Base-by-base conservation (phyloP, 2,329 filamentous ascomycete genomes). In the Trichoderma sp. region DNA sequence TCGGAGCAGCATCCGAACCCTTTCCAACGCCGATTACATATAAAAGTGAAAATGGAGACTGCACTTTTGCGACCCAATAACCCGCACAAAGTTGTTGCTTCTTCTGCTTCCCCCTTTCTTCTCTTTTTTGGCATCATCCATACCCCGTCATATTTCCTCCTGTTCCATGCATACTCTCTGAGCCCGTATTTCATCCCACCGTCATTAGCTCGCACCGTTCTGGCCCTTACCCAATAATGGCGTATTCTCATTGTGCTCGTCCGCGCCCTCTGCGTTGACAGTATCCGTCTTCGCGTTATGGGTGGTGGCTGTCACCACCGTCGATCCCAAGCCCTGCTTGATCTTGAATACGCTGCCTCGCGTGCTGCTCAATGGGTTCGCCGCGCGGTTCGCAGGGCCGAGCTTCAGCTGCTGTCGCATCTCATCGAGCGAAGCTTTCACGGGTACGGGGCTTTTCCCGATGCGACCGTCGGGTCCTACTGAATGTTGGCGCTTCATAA, bases 271-370 rank as follows among this genome's bases (percentile, higher is more conserved):
- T 27, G 59, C 60, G 4, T 66, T 34, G 13, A 42, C 63, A 39
- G 68, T 60, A 5, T 15, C 13, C 6, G 42, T 32, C 22, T 56
- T 68, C 8, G 65, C 25, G 29, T 35, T 17, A n/a, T 50, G 35
- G 3, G 52, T 27, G 4, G 37, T 48, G 15, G 61, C 19, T 8
- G 50, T 64, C 27, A 64, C 61, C 12, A 57, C 37, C 25, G 53
- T 35, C 35, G 48, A 19, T 64, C 13, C 64, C 5, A 79, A 72
- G 29, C 79, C 80, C 71, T 80, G 79, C 78, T 91, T 91, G 72
- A 91, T 89, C 77, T 90, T 90, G 72, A 91, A 88, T 0, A 88
- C 85, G 19, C 87, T 85, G 19, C 85, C 86, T 19, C 84, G 83
- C 1, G 88, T 89, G 67, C 83, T 84, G 75, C 86, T 87, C 22